Percentiles rank a stretch among this genome's conserved stretches.
These are phyloP conservation scores for Sugiyamaella xylanicola DNA, from an alignment of 1,139 yeast genomes.

Conservation along the genomic window DNA sequence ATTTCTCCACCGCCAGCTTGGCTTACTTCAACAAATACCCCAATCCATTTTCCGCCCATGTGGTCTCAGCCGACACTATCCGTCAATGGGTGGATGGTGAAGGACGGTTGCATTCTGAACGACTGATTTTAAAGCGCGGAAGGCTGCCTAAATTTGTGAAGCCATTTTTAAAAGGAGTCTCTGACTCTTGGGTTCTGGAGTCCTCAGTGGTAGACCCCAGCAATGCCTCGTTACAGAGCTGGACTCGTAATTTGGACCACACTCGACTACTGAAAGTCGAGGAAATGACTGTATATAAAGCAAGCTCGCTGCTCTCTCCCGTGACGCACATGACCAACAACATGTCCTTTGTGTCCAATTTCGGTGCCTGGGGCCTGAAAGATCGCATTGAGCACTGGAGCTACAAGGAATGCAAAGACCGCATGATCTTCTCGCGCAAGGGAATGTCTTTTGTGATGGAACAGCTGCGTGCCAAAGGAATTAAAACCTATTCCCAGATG, in stretches of 20 bases:
- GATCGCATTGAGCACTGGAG: conserved; percentile 85
- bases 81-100: conserved; percentile 57
- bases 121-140: conserved; percentile 78
- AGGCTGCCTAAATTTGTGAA: conserved; percentile 77
- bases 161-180: conserved; percentile 71
- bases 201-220: conserved; percentile 72
- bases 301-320: conserved; percentile 30
- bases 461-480: conserved; percentile 47
- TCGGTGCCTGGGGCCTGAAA: conserved; percentile 60
- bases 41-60: conserved; percentile 83
- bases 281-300: conserved; percentile 64
- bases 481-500: conserved; percentile 27
- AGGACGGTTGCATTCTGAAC: conserved; percentile 67
- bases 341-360: conserved; percentile 75
- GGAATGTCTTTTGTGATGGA: conserved; percentile 84
- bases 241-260: conserved; percentile 86
- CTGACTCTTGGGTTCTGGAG: conserved; percentile 85
- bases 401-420: conserved; percentile 65
- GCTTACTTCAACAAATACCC: conserved; percentile 37
- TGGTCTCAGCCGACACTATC: conserved; percentile 78
- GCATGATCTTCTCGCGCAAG: conserved; percentile 63
- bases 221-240: conserved; percentile 59
- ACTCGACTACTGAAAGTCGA: conserved; percentile 76
- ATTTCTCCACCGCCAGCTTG: conserved; percentile 33
- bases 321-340: conserved; percentile 37